phyloP scores from a whole-genome alignment of 2,329 filamentous ascomycete species.

The Pseudogymnoascus pannorum region DNA sequence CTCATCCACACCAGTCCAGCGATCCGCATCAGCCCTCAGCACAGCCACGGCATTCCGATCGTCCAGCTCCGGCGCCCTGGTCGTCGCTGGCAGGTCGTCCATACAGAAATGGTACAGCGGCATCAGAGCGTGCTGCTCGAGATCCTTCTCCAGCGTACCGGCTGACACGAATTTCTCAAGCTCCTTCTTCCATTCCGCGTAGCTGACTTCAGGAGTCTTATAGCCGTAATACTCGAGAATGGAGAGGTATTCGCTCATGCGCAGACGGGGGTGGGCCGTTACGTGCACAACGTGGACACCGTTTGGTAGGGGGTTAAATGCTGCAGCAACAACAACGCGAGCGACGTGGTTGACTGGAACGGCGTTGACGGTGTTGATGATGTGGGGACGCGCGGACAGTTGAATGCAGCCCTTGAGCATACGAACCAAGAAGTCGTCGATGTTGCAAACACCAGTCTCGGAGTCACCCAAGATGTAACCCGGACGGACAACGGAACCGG shows the following conservation, averaged over 20 bases:
- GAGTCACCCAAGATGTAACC: slow-evolving; percentile 79
- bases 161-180: slow-evolving; percentile 50
- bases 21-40: slow-evolving; percentile 50
- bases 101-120: slow-evolving; percentile 65
- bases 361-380: slow-evolving; percentile 81
- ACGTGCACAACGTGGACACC: slow-evolving; percentile 59
- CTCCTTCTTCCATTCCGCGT: slow-evolving; percentile 59
- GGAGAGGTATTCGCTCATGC: slow-evolving; percentile 68
- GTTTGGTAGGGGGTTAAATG: slow-evolving; percentile 49
- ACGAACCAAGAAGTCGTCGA: slow-evolving; percentile 84
- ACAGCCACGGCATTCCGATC: slow-evolving; percentile 57
- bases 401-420: slow-evolving; percentile 85
- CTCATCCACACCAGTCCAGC: slow-evolving; percentile 18
- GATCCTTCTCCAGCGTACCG: slow-evolving; percentile 37
- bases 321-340: slow-evolving; percentile 67
- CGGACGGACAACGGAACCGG: slow-evolving; percentile 68
- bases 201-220: slow-evolving; percentile 55
- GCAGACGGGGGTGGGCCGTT: slow-evolving; percentile 69
- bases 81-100: slow-evolving; percentile 56
- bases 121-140: slow-evolving; percentile 60
- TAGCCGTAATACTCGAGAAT: slow-evolving; percentile 68
- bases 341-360: slow-evolving; percentile 82
- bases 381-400: slow-evolving; percentile 62
- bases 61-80: slow-evolving; percentile 60
- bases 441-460: slow-evolving; percentile 62